These are phyloP conservation scores for Botrytis tulipae DNA, from an alignment of 2,329 filamentous ascomycete species.

Conservation along the genomic window DNA sequence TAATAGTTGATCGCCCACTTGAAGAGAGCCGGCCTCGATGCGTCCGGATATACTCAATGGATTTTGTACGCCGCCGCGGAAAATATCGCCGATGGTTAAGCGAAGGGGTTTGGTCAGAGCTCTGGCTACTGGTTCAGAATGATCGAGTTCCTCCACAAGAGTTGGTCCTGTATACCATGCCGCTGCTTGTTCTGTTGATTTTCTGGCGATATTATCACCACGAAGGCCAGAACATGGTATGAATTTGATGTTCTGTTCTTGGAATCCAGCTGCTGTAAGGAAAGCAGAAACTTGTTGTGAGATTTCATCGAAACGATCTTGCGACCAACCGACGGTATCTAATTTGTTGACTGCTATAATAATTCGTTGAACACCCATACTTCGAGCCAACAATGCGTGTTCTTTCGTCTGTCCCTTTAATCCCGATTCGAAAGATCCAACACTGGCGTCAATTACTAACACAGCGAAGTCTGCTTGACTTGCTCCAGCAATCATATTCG, in stretches of 20 bases:
- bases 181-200: slow-evolving; percentile 53
- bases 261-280: slow-evolving; percentile 77
- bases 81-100: slow-evolving; percentile 85
- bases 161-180: slow-evolving; percentile 81
- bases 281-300: slow-evolving; percentile 80
- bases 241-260: slow-evolving; percentile 76
- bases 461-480: slow-evolving; percentile 96
- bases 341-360: slow-evolving; percentile 96
- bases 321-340: slow-evolving; percentile 80
- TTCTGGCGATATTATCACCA: slow-evolving; percentile 77
- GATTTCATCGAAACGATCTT: slow-evolving; percentile 82
- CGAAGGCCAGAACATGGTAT: slow-evolving; percentile 86
- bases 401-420: slow-evolving; percentile 92
- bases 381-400: slow-evolving; percentile 84
- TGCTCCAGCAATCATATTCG: slow-evolving; percentile 97
- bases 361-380: slow-evolving; percentile 83
- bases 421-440: slow-evolving; percentile 89
- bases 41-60: slow-evolving; percentile 83
- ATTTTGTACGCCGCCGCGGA: slow-evolving; percentile 73
- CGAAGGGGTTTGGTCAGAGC: slow-evolving; percentile 77
- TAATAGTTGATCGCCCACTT: slow-evolving; percentile 77
- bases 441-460: slow-evolving; percentile 86
- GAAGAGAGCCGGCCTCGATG: slow-evolving; percentile 78
- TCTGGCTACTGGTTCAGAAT: slow-evolving; percentile 69
- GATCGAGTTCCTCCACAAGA: slow-evolving; percentile 79